Conservation (phyloP, 768 basidiomycete species). For the Trametes sanguinea region DNA sequence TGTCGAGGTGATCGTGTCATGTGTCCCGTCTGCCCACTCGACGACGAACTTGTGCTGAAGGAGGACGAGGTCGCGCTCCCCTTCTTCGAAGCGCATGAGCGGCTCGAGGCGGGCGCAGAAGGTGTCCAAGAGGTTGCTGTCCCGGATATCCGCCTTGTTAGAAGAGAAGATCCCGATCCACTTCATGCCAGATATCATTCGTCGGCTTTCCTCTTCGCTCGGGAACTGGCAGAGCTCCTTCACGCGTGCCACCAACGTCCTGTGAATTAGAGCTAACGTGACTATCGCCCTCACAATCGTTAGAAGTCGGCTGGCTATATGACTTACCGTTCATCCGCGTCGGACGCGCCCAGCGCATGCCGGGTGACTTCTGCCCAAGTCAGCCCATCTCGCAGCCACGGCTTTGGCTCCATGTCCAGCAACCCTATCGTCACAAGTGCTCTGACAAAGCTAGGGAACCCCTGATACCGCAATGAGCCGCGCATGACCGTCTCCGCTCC, state of each 20-base stretch:
- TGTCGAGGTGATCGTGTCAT: conserved; percentile 87
- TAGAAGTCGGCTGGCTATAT: neutral
- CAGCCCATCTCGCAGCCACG: conserved; percentile 72
- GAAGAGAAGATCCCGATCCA: conserved; percentile 93
- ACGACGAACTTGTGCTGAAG: conserved; percentile 98
- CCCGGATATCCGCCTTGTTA: conserved; percentile 60
- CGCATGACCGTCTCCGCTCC: conserved; percentile 92
- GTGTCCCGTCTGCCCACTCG: conserved; percentile 80
- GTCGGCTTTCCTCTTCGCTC: conserved; percentile 61
- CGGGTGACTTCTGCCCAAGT: conserved; percentile 86
- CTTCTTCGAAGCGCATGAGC: conserved; percentile 87
- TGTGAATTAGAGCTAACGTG: conserved; percentile 30
- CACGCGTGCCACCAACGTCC: conserved; percentile 75
- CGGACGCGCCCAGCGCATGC: conserved; percentile 67
- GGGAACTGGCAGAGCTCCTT: conserved; percentile 75
- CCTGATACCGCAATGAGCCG: conserved; percentile 93
- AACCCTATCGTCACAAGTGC: conserved; percentile 87
- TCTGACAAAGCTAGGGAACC: conserved; percentile 94
- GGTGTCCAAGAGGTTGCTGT: conserved; percentile 85
- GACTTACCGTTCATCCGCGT: conserved; percentile 64
- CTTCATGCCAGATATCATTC: conserved; percentile 86
- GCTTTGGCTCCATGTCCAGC: conserved; percentile 73
- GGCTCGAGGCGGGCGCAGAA: conserved; percentile 90
- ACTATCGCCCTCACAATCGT: neutral
- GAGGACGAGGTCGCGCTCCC: conserved; percentile 95